Conservation (phyloP, 306 rosid species). For the Hippophae tibetana region DNA sequence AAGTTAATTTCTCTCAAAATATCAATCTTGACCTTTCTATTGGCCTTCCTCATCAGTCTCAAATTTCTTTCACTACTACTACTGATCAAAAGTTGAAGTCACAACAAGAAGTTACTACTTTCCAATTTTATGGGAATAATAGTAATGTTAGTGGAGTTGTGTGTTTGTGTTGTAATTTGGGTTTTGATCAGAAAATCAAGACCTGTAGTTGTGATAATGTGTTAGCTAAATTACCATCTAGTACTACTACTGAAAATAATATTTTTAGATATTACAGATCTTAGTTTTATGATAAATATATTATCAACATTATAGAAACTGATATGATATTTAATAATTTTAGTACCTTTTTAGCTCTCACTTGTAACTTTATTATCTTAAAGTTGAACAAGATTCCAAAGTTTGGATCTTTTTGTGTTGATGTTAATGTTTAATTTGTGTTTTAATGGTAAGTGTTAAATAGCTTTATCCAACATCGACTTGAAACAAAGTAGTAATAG, state of each 20-base stretch:
- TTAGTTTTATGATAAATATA: background rate
- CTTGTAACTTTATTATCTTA: too few species aligned
- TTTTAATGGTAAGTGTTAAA: too few species aligned
- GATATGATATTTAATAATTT: too few species aligned
- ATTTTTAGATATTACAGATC: slow-evolving; percentile 27
- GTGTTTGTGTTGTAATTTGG: slow-evolving; percentile 41
- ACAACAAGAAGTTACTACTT: background rate
- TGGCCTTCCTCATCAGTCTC: slow-evolving; percentile 31
- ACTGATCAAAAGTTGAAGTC: too few species aligned
- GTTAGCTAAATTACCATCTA: background rate
- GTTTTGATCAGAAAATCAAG: slow-evolving; percentile 32
- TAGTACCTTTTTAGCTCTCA: too few species aligned
- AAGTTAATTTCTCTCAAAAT: background rate
- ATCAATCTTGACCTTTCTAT: slow-evolving; percentile 59
- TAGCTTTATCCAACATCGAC: too few species aligned
- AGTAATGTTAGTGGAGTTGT: slow-evolving; percentile 5
- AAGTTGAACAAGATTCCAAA: too few species aligned
- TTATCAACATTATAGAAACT: too few species aligned
- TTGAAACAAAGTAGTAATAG: too few species aligned
- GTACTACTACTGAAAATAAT: slow-evolving; percentile 10
- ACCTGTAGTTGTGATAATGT: slow-evolving; percentile 37
- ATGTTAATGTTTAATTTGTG: too few species aligned
- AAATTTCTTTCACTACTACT: background rate
- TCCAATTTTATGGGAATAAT: background rate
- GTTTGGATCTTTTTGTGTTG: too few species aligned